phyloP scores from a whole-genome alignment of 495 filamentous ascomycete species.

The Geopyxis carbonaria region DNA sequence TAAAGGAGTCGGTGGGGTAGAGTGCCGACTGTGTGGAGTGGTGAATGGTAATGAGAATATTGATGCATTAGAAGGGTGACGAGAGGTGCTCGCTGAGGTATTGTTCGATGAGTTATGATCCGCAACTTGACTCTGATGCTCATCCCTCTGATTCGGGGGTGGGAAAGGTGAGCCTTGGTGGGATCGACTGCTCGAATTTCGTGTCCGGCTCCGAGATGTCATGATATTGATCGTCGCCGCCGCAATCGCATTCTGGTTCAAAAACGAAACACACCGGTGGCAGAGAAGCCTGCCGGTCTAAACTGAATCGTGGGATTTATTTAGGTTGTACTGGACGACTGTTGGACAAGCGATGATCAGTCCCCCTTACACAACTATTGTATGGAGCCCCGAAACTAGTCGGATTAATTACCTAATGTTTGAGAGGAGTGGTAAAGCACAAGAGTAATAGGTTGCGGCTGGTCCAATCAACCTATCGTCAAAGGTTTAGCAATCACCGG shows the following conservation, averaged over 20 bases:
- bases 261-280: too few species aligned
- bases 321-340: too few species aligned
- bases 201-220: conserved; percentile 4
- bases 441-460: too few species aligned
- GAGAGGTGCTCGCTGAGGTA: conserved; percentile 21
- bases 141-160: background rate
- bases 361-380: too few species aligned
- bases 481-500: too few species aligned
- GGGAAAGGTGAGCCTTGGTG: background rate
- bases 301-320: too few species aligned
- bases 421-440: too few species aligned
- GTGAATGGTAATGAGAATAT: conserved; percentile 18
- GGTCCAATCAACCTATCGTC: too few species aligned
- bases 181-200: background rate
- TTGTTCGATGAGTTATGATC: conserved; percentile 12
- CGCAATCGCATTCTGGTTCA: conserved; percentile 8
- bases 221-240: conserved; percentile 5
- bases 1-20: conserved; percentile 21
- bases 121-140: background rate
- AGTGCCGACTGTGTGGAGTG: conserved; percentile 15
- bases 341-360: too few species aligned
- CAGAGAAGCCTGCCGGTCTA: too few species aligned
- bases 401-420: too few species aligned
- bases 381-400: too few species aligned
- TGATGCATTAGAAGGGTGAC: conserved; percentile 20